phyloP scores from a whole-genome alignment of 2,329 filamentous ascomycete species.

The Cladosporium sp. region DNA sequence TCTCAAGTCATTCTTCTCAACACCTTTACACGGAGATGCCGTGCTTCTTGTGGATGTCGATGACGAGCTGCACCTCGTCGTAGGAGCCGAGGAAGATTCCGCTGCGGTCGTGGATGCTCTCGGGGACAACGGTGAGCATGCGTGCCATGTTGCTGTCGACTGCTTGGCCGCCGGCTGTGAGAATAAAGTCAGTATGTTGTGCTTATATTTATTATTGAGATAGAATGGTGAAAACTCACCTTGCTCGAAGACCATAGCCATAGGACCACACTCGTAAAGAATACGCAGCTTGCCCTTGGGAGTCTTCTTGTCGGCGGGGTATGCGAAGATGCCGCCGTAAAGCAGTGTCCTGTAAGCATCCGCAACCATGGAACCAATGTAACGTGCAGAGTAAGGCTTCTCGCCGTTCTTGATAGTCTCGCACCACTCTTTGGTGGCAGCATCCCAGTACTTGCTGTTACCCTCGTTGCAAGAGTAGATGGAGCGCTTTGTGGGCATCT shows the following conservation, averaged over 20 bases:
- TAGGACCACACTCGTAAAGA: constrained; percentile 95
- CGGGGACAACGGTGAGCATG: constrained; percentile 83
- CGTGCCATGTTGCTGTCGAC: constrained; percentile 86
- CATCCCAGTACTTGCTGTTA: constrained; percentile 94
- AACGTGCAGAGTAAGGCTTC: constrained; percentile 81
- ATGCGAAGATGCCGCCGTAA: constrained; percentile 96
- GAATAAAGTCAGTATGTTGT: constrained; percentile 17
- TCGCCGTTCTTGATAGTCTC: constrained; percentile 79
- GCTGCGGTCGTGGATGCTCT: constrained; percentile 90
- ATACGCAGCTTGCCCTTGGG: constrained; percentile 98
- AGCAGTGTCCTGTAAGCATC: constrained; percentile 94
- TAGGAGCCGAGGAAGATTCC: constrained; percentile 96
- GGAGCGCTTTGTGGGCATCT: constrained; percentile 69
- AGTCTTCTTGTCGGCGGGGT: constrained; percentile 96
- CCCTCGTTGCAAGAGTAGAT: constrained; percentile 99
- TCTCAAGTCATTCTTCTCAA: neutral
- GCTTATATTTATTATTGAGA: neutral
- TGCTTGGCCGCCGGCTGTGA: constrained; percentile 79
- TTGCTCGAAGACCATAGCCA: constrained; percentile 99
- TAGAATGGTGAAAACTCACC: constrained; percentile 56
- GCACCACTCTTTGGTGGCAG: constrained; percentile 82
- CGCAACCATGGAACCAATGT: constrained; percentile 97
- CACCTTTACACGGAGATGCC: constrained; percentile 15
- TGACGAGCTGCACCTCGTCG: constrained; percentile 94
- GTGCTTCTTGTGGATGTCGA: constrained; percentile 67